Percentiles rank a stretch among this genome's conserved stretches.
These are phyloP conservation scores for Xerocomellus intermedius DNA, from an alignment of 768 basidiomycete species.

Conservation along the genomic window DNA sequence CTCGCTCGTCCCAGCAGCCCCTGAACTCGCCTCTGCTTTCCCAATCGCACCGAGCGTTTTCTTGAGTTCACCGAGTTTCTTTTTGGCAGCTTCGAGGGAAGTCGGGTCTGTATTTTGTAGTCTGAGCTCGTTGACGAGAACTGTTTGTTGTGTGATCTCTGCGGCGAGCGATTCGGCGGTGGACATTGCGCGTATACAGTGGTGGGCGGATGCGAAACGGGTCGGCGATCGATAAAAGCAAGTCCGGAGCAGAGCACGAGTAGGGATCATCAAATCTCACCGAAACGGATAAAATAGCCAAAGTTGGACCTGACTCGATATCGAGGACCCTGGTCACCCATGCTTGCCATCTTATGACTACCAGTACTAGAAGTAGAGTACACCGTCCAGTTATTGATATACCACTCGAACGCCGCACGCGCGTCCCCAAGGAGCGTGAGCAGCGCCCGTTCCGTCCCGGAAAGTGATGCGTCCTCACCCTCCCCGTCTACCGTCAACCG, in stretches of 20 bases:
- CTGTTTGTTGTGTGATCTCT: conserved; percentile 55
- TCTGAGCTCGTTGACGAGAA: conserved; percentile 61
- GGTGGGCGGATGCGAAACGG: conserved; percentile 11
- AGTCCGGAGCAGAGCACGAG: conserved; percentile 18
- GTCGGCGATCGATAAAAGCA: conserved; percentile 36
- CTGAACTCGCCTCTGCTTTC: conserved; percentile 23
- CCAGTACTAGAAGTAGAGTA: too few relatives aligned
- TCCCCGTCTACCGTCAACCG: not conserved
- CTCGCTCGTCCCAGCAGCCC: conserved; percentile 35
- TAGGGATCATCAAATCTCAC: conserved; percentile 17
- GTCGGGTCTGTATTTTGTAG: conserved; percentile 51
- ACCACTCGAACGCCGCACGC: conserved; percentile 13
- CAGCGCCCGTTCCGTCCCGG: not conserved
- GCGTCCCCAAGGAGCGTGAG: conserved; percentile 18
- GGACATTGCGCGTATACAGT: conserved; percentile 36
- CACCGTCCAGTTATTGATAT: not conserved
- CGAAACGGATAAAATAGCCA: conserved; percentile 9
- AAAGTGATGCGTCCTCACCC: not conserved
- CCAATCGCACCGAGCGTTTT: conserved; percentile 47
- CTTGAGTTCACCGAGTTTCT: conserved; percentile 70
- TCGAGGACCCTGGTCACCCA: conserved; percentile 22
- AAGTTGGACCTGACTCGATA: conserved; percentile 18
- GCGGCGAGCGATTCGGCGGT: conserved; percentile 45
- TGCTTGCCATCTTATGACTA: too few relatives aligned
- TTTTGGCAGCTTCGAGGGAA: conserved; percentile 59